Evolutionary conservation across 768 basidiomycete genomes (phyloP).

Genomic region (Tylopilus felleus): DNA sequence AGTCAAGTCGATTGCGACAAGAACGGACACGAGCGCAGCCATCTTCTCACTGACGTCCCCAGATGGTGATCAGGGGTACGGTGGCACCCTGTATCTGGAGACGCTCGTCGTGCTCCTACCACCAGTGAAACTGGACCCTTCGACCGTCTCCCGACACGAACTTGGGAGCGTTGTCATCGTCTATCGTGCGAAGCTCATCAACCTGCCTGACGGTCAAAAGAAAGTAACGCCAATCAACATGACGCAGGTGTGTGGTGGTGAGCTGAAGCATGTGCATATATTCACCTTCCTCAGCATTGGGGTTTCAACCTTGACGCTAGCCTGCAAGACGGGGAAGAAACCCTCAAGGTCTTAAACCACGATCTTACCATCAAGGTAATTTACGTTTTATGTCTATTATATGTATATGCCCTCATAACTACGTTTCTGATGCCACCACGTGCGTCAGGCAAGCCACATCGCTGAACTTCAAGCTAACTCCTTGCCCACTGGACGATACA

Average conservation of each 20-base stretch:
- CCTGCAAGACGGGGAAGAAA: conserved; percentile 40
- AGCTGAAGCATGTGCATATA: neutral
- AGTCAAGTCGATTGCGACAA: conserved; percentile 38
- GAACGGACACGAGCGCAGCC: conserved; percentile 35
- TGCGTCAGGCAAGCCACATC: conserved; percentile 47
- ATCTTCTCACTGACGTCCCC: conserved; percentile 57
- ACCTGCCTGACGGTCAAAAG: conserved; percentile 37
- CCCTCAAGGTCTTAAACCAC: conserved; percentile 51
- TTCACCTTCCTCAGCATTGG: conserved; percentile 54
- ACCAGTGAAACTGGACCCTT: conserved; percentile 29
- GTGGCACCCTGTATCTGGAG: conserved; percentile 59
- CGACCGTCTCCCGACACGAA: conserved; percentile 37
- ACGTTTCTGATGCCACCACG: neutral
- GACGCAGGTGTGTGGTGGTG: conserved; percentile 52
- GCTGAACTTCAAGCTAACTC: conserved; percentile 48
- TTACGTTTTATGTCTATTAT: neutral
- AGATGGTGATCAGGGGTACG: conserved; percentile 71
- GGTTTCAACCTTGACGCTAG: conserved; percentile 80
- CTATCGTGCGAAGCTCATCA: conserved; percentile 65
- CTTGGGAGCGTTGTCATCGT: conserved; percentile 66
- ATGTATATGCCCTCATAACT: neutral
- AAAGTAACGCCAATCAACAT: conserved; percentile 70
- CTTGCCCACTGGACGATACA: conserved; percentile 53
- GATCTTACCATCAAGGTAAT: conserved; percentile 39
- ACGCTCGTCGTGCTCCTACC: conserved; percentile 49